Base-by-base conservation (phyloP, 495 filamentous ascomycete genomes). In the Penicillium pancosmium region DNA sequence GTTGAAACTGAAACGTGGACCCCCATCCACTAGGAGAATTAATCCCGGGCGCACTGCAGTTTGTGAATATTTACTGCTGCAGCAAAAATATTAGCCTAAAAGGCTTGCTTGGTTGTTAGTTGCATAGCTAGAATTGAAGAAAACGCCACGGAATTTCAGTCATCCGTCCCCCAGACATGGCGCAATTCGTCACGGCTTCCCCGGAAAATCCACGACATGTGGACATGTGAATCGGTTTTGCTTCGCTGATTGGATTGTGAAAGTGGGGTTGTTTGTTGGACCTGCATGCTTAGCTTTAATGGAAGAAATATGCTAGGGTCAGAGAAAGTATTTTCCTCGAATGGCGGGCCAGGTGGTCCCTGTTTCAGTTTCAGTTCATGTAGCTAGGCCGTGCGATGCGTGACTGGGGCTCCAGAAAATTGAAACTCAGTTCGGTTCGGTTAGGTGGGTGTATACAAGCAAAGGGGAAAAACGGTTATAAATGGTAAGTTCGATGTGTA, bases 281-380 rank as follows among this genome's bases (percentile, higher is more conserved):
- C 19, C 35, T 52, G n/a, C 48, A 31, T n/a, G 31, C 23, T 21
- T 35, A 50, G 40, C 21, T 49, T 46, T 11, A 40, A 36, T 25
- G 36, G 18, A 55, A 19, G 58, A 57, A 40, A 18, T 31, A 31
- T 51, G 21, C 18, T 4, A 27, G 9, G 46, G 46, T 5, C 10
- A 23, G 6, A 27, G 40, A 18, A 55, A 56, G 27, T 61, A 56
- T 64, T 56, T 44, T 61, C 62, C 62, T 61, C 62, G 62, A 64
- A 64, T 64, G 15, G 43, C 31, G 43, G 54, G 41, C n/a, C n/a
- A n/a, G 41, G 16, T 19, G 5, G 4, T 44, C 16, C 41, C 21
- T 19, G 41, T 44, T 44, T 44, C 41, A 16, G 15, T n/a, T 40
- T 12, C 36, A 40, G 11, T 40, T 31, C 27, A 31, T 31, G 27